Evolutionary conservation across 805 yeast species (phyloP).

Genomic region (Komagataella ulmi): DNA sequence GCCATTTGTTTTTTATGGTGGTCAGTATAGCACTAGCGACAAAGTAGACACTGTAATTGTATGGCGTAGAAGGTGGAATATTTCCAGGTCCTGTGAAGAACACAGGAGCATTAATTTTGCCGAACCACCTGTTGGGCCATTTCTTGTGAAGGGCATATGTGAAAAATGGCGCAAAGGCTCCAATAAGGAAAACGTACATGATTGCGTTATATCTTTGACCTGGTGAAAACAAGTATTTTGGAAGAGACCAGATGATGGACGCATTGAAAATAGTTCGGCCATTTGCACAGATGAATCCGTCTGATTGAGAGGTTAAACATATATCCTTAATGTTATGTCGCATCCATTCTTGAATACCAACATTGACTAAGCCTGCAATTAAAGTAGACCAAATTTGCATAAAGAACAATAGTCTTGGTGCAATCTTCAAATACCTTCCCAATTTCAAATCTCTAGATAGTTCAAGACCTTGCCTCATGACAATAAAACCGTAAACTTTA

Average conservation of each 20-base stretch:
- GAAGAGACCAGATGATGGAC: conserved; percentile 54
- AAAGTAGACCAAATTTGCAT: conserved; percentile 32
- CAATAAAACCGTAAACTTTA: conserved; percentile 45
- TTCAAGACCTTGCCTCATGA: conserved; percentile 42
- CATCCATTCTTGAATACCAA: conserved; percentile 28
- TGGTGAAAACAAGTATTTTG: conserved; percentile 36
- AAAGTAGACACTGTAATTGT: conserved; percentile 47
- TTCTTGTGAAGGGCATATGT: conserved; percentile 22
- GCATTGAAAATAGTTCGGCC: conserved; percentile 36
- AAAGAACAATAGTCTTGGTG: conserved; percentile 46
- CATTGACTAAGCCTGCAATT: conserved; percentile 28
- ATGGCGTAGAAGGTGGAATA: conserved; percentile 67
- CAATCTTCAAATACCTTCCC: conserved; percentile 52
- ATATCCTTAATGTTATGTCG: conserved; percentile 22
- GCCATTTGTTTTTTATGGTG: conserved; percentile 38
- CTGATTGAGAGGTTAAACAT: conserved; percentile 28
- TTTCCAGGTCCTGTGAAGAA: conserved; percentile 47
- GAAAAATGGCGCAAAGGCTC: conserved; percentile 31
- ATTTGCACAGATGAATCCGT: conserved; percentile 34
- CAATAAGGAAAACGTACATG: conserved; percentile 47
- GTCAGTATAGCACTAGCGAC: conserved; percentile 41
- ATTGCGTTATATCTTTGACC: conserved; percentile 38
- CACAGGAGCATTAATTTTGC: conserved; percentile 51
- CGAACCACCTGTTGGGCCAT: conserved; percentile 24
- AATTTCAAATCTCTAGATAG: conserved; percentile 44